These are phyloP conservation scores for Hamiltosporidium tvaerminnensis DNA, from an alignment of 371 early-diverging fungal genomes.

Conservation along the genomic window DNA sequence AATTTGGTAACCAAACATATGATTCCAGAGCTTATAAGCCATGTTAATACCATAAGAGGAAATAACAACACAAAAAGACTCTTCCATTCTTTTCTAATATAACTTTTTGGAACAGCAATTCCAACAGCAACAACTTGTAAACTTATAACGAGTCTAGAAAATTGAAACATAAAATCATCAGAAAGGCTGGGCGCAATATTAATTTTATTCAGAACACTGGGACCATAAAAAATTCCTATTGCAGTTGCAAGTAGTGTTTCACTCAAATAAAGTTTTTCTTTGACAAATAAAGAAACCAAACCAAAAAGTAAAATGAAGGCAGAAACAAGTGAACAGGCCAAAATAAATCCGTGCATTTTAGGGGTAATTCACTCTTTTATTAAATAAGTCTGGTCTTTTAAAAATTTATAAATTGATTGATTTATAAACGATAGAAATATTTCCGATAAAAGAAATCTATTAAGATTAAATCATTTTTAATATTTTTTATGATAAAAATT, in stretches of 20 bases:
- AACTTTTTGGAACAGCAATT: constrained; percentile 38
- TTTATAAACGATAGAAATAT: no score
- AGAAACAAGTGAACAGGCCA: not conserved
- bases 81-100: constrained; percentile 49
- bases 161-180: constrained; percentile 32
- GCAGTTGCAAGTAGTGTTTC: constrained; percentile 71
- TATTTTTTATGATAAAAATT: no score
- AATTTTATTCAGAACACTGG: constrained; percentile 5
- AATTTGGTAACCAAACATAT: constrained; percentile 55
- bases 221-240: constrained; percentile 58
- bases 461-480: no score
- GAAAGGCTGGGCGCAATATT: constrained; percentile 17
- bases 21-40: constrained; percentile 60
- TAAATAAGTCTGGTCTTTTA: no score
- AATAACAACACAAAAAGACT: constrained; percentile 63
- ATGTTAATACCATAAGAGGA: constrained; percentile 70
- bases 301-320: constrained; percentile 63
- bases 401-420: no score
- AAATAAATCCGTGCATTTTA: no score
- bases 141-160: constrained; percentile 46
- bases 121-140: constrained; percentile 52
- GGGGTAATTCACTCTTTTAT: no score
- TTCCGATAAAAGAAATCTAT: no score
- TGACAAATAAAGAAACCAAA: constrained; percentile 68
- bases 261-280: constrained; percentile 69